These are phyloP conservation scores for Boletellus ananas DNA, from an alignment of 768 basidiomycete genomes.

Conservation along the genomic window DNA sequence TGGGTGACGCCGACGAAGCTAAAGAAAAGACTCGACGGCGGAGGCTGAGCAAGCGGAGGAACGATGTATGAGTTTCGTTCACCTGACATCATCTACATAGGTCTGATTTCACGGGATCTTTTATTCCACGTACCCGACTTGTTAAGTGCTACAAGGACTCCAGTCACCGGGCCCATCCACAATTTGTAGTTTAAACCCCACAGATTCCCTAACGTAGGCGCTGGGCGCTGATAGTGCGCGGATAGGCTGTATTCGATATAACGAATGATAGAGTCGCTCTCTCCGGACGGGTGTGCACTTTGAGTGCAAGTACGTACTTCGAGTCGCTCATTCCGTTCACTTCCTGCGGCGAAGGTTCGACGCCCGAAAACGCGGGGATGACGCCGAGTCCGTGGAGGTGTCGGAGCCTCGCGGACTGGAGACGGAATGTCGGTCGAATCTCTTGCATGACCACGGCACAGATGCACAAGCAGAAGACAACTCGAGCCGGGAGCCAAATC, in stretches of 20 bases:
- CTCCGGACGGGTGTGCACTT: neutral
- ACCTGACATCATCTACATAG: slow-evolving; percentile 11
- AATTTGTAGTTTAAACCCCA: slow-evolving; percentile 10
- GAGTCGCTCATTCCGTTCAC: slow-evolving; percentile 21
- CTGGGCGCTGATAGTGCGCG: slow-evolving; percentile 15
- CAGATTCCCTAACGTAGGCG: slow-evolving; percentile 1
- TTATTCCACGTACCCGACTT: slow-evolving; percentile 11
- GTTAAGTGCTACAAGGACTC: slow-evolving; percentile 6
- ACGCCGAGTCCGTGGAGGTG: neutral
- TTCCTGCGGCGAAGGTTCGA: slow-evolving; percentile 25
- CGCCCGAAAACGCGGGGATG: slow-evolving; percentile 16
- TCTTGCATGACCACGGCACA: too few relatives aligned
- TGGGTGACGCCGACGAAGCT: slow-evolving; percentile 14
- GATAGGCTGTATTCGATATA: slow-evolving; percentile 3
- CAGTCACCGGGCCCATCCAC: slow-evolving; percentile 1
- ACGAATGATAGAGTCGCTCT: too few relatives aligned
- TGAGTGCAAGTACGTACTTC: too few relatives aligned
- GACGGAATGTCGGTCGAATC: too few relatives aligned
- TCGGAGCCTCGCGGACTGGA: too few relatives aligned
- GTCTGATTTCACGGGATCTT: slow-evolving; percentile 19
- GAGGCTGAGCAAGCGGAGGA: slow-evolving; percentile 33
- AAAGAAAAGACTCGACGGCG: slow-evolving; percentile 29
- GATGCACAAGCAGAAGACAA: too few relatives aligned
- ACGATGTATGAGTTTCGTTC: slow-evolving; percentile 20
- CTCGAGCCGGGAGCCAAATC: too few relatives aligned